A percentile compares a stretch with the other conserved stretches of the same genome.
Conservation (phyloP, 2,329 filamentous ascomycete species). For the Rhexocercosporidium sp. region DNA sequence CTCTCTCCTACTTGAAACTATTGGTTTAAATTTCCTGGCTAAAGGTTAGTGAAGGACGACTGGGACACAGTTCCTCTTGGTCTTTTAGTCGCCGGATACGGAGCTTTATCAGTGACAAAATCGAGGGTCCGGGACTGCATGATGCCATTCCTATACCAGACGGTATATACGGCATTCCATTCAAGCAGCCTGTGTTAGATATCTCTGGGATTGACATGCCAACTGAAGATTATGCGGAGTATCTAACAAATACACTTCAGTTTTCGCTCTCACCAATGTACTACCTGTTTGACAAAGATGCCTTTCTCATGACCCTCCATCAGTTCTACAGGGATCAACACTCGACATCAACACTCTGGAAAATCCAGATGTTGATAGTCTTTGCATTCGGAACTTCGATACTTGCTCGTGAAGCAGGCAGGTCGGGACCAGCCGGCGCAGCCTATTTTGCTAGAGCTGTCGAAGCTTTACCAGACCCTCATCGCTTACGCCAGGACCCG, state of each 20-base stretch:
- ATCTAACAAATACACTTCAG: slow-evolving; percentile 4
- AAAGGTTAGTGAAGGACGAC: background rate
- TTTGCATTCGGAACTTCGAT: slow-evolving; percentile 14
- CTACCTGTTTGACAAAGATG: slow-evolving; percentile 6
- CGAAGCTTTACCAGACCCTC: slow-evolving; percentile 10
- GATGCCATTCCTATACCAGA: slow-evolving; percentile 6
- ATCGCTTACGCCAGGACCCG: slow-evolving; percentile 10
- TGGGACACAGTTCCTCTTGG: slow-evolving; percentile 13
- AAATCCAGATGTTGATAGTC: slow-evolving; percentile 8
- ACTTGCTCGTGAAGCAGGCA: slow-evolving; percentile 1
- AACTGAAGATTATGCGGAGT: slow-evolving; percentile 9
- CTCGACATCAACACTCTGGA: background rate
- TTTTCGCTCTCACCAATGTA: background rate
- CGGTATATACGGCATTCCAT: slow-evolving; percentile 1
- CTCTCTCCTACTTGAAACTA: background rate
- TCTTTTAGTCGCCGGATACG: slow-evolving; percentile 6
- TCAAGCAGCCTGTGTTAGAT: background rate
- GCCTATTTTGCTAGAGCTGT: slow-evolving; percentile 2
- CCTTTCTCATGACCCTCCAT: background rate
- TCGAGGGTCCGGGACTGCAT: background rate
- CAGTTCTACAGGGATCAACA: background rate
- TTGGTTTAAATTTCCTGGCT: background rate
- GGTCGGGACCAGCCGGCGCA: background rate
- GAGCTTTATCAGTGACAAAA: slow-evolving; percentile 6
- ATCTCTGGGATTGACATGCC: slow-evolving; percentile 9